A percentile compares a stretch with the other conserved stretches of the same genome.
phyloP scores from a whole-genome alignment of 2,329 filamentous ascomycete genomes.

The Botryotinia calthae region DNA sequence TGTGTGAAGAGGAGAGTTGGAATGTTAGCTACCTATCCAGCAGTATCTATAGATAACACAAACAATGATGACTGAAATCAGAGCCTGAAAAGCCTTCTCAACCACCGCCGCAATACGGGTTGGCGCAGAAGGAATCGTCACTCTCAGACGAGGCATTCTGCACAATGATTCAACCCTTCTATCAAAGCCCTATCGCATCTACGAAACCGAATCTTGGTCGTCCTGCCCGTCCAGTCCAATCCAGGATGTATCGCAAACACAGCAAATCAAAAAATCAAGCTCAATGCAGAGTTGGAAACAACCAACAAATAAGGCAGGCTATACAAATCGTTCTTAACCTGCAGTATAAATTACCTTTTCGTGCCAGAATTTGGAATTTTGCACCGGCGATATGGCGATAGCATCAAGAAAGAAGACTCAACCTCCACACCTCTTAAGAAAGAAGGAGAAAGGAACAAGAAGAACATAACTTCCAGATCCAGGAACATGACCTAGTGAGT shows the following conservation, averaged over 20 bases:
- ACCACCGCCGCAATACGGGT: conserved; percentile 12
- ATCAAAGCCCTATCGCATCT: neutral
- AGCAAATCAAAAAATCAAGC: neutral
- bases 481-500: neutral
- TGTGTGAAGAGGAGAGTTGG: neutral
- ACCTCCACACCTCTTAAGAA: neutral
- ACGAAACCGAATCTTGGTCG: neutral
- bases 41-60: conserved; percentile 37
- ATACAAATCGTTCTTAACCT: neutral
- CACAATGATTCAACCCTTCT: conserved; percentile 5
- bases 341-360: neutral
- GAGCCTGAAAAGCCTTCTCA: conserved; percentile 27
- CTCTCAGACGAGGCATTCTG: conserved; percentile 18
- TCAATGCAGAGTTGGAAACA: neutral
- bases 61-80: conserved; percentile 28
- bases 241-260: neutral
- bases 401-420: conserved; percentile 1
- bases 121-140: conserved; percentile 15
- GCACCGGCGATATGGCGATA: neutral
- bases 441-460: neutral
- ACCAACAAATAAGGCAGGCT: neutral
- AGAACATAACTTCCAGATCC: neutral
- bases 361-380: neutral
- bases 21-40: conserved; percentile 32
- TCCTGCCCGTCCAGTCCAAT: neutral